Percentiles rank a stretch among this genome's conserved stretches.
phyloP scores from a whole-genome alignment of 1,139 yeast genomes.

The Meyerozyma smithsonii region DNA sequence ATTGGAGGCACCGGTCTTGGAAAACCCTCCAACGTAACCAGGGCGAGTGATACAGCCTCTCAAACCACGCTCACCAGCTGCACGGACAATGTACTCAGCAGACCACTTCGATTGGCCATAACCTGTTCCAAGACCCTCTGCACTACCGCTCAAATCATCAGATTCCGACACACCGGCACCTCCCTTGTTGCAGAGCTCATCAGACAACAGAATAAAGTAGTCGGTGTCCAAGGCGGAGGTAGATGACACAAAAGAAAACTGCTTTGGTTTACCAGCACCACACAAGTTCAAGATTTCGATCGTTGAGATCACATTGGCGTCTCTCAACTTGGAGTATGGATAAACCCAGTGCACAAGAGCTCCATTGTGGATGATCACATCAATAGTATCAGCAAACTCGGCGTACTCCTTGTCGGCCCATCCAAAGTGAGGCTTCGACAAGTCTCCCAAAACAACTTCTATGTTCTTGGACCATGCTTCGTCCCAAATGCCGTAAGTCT shows the following conservation, averaged over 20 bases:
- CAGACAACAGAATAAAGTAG: constrained; percentile 74
- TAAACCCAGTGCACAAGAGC: constrained; percentile 99
- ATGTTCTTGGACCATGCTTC: constrained; percentile 54
- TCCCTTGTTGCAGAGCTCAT: constrained; percentile 60
- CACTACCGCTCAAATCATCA: constrained; percentile 79
- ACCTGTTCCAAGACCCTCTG: constrained; percentile 80
- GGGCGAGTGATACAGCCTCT: constrained; percentile 90
- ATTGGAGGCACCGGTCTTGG: constrained; percentile 80
- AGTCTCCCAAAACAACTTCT: constrained; percentile 77
- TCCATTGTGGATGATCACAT: constrained; percentile 90
- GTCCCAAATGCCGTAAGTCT: constrained; percentile 84
- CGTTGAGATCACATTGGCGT: constrained; percentile 89
- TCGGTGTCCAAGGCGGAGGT: constrained; percentile 89
- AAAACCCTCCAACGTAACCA: constrained; percentile 90
- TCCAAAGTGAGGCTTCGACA: constrained; percentile 71
- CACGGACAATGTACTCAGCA: constrained; percentile 82
- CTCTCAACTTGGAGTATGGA: constrained; percentile 86
- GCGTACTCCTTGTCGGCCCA: constrained; percentile 55
- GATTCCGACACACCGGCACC: constrained; percentile 70
- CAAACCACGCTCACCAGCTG: constrained; percentile 83
- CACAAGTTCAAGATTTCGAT: constrained; percentile 80
- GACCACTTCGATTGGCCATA: constrained; percentile 99
- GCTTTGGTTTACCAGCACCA: constrained; percentile 76
- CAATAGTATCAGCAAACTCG: constrained; percentile 53
- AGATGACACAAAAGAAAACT: constrained; percentile 88